Evolutionary conservation across 306 rosid species (phyloP), one percentile per base, ranked within the genome.

Genomic region (Casuarina glauca): DNA sequence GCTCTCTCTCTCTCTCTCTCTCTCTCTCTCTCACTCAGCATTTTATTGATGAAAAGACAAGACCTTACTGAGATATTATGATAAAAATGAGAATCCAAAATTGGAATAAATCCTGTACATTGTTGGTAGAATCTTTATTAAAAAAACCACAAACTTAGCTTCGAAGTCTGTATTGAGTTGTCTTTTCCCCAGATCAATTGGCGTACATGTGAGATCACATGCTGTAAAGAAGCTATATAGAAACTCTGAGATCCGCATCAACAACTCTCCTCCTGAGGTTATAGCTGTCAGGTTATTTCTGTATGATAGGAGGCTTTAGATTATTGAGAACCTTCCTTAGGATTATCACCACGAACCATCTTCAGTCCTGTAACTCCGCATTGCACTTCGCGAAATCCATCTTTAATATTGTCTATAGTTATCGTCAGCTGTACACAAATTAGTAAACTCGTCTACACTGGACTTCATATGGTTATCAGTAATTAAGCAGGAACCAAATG

Each of bases 191-290:
- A 76, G 75, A 67, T 19, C 50, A 70, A 80, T 48, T 77, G 60
- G 16, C 26, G 76, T 69, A 73, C 91, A 88, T 85, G 94, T 89
- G 90, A 79, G 57, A 17, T 78, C 91, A 87, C 89, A 84, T 87
- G 93, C 77, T 43, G 68, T 69, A 20, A 67, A 20, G 73, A 67
- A 62, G 48, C 62, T 16, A 1, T 74, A 76, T 39, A 15, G 42
- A 73, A 72, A 43, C 53, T 77, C 80, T 39, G 70, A 71, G 81
- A 83, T 74, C 60, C 85, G 86, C 78, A 85, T 74, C 78, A 16
- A 77, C 6, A 72, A 39, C 77, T 74, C 44, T 79, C 58, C 46
- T 73, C 75, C 26, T 63, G 0, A 39, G 73, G 78, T 55, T 74
- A 84, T 63, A 85, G 78, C 66, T 55, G 11, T 26, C 32, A 26